Conservation (phyloP, 2,329 filamentous ascomycete genomes). For the Calonectria naviculata region DNA sequence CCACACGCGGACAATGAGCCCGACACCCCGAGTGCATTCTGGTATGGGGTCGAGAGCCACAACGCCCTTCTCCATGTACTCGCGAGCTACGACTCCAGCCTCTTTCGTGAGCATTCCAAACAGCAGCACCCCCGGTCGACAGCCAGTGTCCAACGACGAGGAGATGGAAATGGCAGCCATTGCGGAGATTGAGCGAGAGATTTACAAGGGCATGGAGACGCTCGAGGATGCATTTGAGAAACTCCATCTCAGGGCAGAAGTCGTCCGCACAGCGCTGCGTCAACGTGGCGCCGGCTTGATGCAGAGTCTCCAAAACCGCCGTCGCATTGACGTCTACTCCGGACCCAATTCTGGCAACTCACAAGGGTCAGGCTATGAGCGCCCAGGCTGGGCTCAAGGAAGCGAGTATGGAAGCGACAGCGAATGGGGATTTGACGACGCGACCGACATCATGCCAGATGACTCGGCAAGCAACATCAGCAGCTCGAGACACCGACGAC, state of each 20-base stretch:
- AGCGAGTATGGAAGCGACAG: conserved; percentile 67
- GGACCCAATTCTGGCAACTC: conserved; percentile 60
- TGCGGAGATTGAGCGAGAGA: conserved; percentile 92
- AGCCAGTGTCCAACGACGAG: conserved; percentile 87
- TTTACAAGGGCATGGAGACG: conserved; percentile 93
- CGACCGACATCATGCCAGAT: conserved; percentile 78
- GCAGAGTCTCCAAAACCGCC: conserved; percentile 70
- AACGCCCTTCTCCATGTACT: conserved; percentile 63
- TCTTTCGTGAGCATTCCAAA: conserved; percentile 70
- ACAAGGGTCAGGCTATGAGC: conserved; percentile 56
- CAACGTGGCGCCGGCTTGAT: conserved; percentile 84
- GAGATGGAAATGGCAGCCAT: conserved; percentile 92
- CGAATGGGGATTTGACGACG: conserved; percentile 68
- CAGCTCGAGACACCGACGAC: conserved; percentile 74
- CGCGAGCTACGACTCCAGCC: conserved; percentile 66
- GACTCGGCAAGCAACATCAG: conserved; percentile 86
- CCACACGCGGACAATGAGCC: conserved; percentile 51
- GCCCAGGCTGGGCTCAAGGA: conserved; percentile 50
- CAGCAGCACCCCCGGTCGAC: conserved; percentile 56
- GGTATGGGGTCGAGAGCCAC: conserved; percentile 57
- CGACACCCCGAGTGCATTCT: conserved; percentile 53
- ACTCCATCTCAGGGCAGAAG: conserved; percentile 86
- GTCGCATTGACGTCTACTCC: conserved; percentile 65
- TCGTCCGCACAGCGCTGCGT: conserved; percentile 80
- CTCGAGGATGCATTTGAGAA: conserved; percentile 94